A percentile compares a stretch with the other conserved stretches of the same genome.
phyloP scores from a whole-genome alignment of 2,329 filamentous ascomycete genomes.

The Lasiodiplodia citricola region DNA sequence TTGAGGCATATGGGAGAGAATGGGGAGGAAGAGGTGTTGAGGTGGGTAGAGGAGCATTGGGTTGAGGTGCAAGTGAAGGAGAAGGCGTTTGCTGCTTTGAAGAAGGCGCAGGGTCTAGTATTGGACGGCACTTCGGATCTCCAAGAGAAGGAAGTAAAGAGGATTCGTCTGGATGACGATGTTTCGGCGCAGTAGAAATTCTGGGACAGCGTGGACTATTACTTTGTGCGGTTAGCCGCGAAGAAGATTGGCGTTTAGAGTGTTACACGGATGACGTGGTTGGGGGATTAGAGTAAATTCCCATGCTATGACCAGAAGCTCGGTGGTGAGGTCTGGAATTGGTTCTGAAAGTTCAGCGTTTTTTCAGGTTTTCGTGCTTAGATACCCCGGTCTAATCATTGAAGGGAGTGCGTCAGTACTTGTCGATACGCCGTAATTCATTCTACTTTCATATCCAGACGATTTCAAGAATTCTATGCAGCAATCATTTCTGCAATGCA shows the following conservation, averaged over 20 bases:
- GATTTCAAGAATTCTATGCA: background rate
- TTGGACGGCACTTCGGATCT: background rate
- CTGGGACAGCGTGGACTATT: too few species aligned
- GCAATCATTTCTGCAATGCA: background rate
- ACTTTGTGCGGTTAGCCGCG: background rate
- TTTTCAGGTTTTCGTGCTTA: background rate
- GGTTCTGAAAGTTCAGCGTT: background rate
- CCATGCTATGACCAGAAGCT: background rate
- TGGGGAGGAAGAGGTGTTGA: constrained; percentile 27
- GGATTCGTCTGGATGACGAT: background rate
- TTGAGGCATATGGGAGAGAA: constrained; percentile 26
- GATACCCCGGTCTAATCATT: background rate
- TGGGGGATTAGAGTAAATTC: background rate
- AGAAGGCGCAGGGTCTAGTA: background rate
- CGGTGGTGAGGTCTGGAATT: background rate
- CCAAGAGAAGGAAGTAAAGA: background rate
- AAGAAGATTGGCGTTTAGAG: background rate
- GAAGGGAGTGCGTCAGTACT: background rate
- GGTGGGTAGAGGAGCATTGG: constrained; percentile 42
- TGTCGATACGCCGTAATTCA: background rate
- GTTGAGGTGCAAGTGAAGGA: constrained; percentile 37
- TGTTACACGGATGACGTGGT: background rate
- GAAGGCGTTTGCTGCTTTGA: constrained; percentile 29
- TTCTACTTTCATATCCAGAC: background rate
- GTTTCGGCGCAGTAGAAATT: background rate